phyloP scores from a whole-genome alignment of 805 yeast genomes.

The Debaryomyces maramus region DNA sequence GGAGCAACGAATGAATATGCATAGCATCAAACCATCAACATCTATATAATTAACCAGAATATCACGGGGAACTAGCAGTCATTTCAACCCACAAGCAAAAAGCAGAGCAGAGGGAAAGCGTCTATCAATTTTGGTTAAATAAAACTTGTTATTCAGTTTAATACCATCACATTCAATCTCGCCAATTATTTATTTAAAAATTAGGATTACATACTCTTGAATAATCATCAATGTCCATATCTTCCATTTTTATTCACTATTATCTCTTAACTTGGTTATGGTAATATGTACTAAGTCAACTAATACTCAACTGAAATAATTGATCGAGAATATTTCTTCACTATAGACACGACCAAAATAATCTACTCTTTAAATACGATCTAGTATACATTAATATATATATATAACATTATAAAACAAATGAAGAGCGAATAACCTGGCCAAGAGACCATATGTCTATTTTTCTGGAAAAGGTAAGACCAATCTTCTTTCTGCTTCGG shows the following conservation, averaged over 20 bases:
- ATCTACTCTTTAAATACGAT: not conserved
- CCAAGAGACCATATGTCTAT: not conserved
- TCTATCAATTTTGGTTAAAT: constrained; percentile 1
- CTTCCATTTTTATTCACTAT: constrained; percentile 44
- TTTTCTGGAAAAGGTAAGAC: constrained; percentile 72
- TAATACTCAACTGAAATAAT: too few relatives aligned
- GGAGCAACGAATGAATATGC: constrained; percentile 5
- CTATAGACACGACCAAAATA: not conserved
- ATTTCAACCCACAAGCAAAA: constrained; percentile 1
- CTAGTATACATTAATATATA: not conserved
- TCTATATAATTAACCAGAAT: not conserved
- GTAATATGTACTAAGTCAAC: too few relatives aligned
- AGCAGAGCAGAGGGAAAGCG: constrained; percentile 2
- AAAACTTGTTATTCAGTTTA: constrained; percentile 2
- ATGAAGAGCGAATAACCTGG: not conserved
- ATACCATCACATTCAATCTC: constrained; percentile 5
- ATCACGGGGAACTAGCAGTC: constrained; percentile 2
- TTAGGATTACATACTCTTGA: constrained; percentile 50
- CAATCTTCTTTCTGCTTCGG: constrained; percentile 82
- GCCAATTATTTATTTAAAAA: not conserved
- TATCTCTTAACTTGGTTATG: not conserved
- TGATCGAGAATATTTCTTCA: constrained; percentile 1
- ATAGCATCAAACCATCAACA: constrained; percentile 3
- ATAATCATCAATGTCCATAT: constrained; percentile 63
- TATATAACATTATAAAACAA: not conserved